A percentile compares a stretch with the other conserved stretches of the same genome.
Evolutionary conservation across 495 filamentous ascomycete genomes (phyloP).

Genomic region (Aspergillus avenaceus): DNA sequence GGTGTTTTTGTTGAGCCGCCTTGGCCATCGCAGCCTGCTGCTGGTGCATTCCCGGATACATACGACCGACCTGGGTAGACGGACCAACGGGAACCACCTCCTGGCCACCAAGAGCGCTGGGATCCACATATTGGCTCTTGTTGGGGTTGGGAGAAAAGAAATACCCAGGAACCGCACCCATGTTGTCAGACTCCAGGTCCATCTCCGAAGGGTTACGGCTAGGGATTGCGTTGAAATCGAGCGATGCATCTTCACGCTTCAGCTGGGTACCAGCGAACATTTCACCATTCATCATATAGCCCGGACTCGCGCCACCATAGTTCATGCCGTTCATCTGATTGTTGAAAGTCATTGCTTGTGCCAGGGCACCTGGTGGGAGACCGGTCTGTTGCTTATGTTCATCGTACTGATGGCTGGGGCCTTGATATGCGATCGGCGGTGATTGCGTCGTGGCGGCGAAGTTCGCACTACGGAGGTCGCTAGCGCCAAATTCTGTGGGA

Average conservation of each 20-base stretch:
- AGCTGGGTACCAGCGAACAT: conserved; percentile 43
- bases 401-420: conserved; percentile 89
- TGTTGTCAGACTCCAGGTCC: conserved; percentile 52
- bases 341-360: conserved; percentile 64
- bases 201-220: conserved; percentile 50
- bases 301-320: conserved; percentile 45
- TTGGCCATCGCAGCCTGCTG: conserved; percentile 80
- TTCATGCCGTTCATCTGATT: conserved; percentile 50
- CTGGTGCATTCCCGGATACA: conserved; percentile 89
- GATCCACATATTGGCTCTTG: conserved; percentile 60
- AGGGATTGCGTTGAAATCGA: conserved; percentile 56
- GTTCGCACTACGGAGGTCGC: conserved; percentile 36
- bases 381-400: conserved; percentile 89
- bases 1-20: conserved; percentile 66
- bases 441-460: conserved; percentile 41
- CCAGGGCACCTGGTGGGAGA: conserved; percentile 72
- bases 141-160: conserved; percentile 35
- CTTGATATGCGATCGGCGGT: conserved; percentile 61
- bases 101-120: conserved; percentile 61
- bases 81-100: conserved; percentile 43
- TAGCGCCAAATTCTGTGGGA: conserved; percentile 33
- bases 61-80: conserved; percentile 58
- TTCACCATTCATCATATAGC: conserved; percentile 42
- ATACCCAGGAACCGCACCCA: conserved; percentile 57
- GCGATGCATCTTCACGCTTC: conserved; percentile 45